Evolutionary conservation across 805 yeast genomes (phyloP).

Genomic region (Tetrapisispora iriomotensis): DNA sequence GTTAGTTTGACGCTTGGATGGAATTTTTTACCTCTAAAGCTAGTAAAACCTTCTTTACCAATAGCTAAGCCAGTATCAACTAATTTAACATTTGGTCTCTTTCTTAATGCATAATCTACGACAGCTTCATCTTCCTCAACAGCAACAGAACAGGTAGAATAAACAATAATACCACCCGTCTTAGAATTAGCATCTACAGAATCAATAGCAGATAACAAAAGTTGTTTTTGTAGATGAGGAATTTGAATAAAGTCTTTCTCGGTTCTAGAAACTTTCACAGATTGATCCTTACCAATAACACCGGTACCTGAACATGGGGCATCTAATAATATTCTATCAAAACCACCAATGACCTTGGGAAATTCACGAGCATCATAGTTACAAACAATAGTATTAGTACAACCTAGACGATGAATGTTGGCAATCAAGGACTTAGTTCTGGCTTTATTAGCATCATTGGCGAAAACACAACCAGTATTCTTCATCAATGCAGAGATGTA

Average conservation of each 20-base stretch:
- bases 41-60: conserved; percentile 93
- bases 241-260: conserved; percentile 94
- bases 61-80: conserved; percentile 88
- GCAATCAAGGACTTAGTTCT: conserved; percentile 96
- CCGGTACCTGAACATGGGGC: conserved; percentile 99
- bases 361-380: conserved; percentile 97
- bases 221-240: conserved; percentile 93
- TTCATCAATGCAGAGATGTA: conserved; percentile 94
- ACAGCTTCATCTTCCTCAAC: conserved; percentile 98
- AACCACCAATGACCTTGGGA: conserved; percentile 97
- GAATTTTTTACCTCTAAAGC: conserved; percentile 88
- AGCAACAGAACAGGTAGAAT: conserved; percentile 96
- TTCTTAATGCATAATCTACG: conserved; percentile 93
- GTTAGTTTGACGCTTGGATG: conserved; percentile 68
- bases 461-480: conserved; percentile 94
- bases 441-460: conserved; percentile 93
- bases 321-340: conserved; percentile 87
- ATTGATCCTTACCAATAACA: conserved; percentile 94
- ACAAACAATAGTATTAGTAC: conserved; percentile 92
- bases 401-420: conserved; percentile 92
- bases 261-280: conserved; percentile 85
- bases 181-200: conserved; percentile 89
- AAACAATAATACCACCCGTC: conserved; percentile 89
- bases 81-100: conserved; percentile 90
- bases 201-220: conserved; percentile 88